Base-by-base conservation (phyloP, 1,284 basidiomycete genomes). In the Agroathelia rolfsii region DNA sequence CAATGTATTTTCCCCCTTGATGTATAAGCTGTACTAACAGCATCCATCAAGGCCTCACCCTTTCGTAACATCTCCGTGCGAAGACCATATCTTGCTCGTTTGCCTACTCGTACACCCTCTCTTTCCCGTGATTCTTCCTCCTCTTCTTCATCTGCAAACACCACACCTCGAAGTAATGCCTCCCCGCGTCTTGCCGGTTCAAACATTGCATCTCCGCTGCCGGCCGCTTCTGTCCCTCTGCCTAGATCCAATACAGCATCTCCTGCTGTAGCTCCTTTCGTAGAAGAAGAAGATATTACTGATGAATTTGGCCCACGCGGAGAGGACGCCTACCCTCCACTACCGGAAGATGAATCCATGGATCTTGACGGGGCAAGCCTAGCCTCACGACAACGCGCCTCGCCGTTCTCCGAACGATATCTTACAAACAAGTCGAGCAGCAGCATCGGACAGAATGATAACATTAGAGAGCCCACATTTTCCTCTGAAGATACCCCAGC, bases 21-120 rank as follows among this genome's bases (percentile, higher is more conserved):
- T 16, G 7, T 31, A 13, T 35, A 20, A 13, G 32, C 18, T 30
- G 34, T 32, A 30, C 13, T 6, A 19, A 26, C 14, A 33, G 31
- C 22, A 17, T 40, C 15, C 25, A 18, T 32, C 32, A 27, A 4
- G 20, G 5, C 32, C 23, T 13, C n/a, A 13, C 35, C 72, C 44
- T 69, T 70, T 51, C 72, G 75, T 3, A 75, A 83, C 44, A 68
- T 81, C 20, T 66, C 69, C 6, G 44, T 76, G 32, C 66, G 77
- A 16, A 65, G 63, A 36, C 65, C 70, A n/a, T n/a, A n/a, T 6
- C 50, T 68, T 13, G 53, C 64, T 11, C 66, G 75, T n/a, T n/a
- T n/a, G n/a, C n/a, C n/a, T 14, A 64, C 64, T 15, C 70, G 80
- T n/a, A 83, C 79, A 6, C 81, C 80, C 3, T 82, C 80, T 4